phyloP scores from a whole-genome alignment of 805 yeast species.

The Candida tibetensis region DNA sequence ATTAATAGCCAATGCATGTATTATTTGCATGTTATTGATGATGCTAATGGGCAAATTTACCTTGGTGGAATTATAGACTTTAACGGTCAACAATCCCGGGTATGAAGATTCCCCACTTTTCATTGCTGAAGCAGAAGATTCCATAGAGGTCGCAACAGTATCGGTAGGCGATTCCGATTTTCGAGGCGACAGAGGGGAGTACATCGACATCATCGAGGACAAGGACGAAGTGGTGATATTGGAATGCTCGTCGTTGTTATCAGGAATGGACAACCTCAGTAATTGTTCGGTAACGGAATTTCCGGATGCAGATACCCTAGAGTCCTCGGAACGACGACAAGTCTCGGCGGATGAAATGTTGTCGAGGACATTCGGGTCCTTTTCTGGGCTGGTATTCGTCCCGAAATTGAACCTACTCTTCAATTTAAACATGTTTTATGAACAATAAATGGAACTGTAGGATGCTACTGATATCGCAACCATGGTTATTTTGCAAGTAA shows the following conservation, averaged over 20 bases:
- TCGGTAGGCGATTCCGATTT: not conserved
- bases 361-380: no score
- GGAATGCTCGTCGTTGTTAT: constrained; percentile 1
- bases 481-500: no score
- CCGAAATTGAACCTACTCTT: constrained; percentile 31
- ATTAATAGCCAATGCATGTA: constrained; percentile 64
- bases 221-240: not conserved
- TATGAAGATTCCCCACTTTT: constrained; percentile 11
- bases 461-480: no score
- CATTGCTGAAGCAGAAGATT: constrained; percentile 1
- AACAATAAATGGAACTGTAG: no score
- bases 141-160: not conserved
- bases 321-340: no score
- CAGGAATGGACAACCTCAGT: not conserved
- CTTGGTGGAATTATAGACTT: constrained; percentile 67
- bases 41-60: constrained; percentile 69
- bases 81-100: constrained; percentile 77
- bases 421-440: constrained; percentile 27
- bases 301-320: no score
- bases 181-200: not conserved
- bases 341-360: no score
- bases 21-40: constrained; percentile 58
- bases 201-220: not conserved
- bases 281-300: no score
- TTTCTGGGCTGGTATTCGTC: no score